phyloP scores from a whole-genome alignment of 1,139 yeast species.

The Taiozyma sp. region DNA sequence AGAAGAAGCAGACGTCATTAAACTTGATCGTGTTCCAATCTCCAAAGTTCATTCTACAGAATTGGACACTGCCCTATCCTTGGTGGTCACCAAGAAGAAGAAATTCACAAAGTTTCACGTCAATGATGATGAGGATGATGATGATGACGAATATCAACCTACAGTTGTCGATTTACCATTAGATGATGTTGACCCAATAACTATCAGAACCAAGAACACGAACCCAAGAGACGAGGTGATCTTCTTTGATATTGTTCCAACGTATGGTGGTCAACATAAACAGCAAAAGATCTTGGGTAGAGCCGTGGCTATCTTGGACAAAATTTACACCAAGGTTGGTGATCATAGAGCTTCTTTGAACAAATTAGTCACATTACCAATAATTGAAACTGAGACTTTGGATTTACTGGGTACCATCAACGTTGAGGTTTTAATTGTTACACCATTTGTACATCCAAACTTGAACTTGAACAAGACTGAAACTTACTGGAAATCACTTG shows the following conservation, averaged over 20 bases:
- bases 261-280: conserved; percentile 53
- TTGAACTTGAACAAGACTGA: conserved; percentile 67
- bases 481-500: conserved; percentile 89
- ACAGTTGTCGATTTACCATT: conserved; percentile 74
- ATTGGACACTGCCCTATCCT: conserved; percentile 81
- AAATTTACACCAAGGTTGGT: conserved; percentile 67
- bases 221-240: conserved; percentile 53
- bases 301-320: conserved; percentile 71
- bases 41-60: conserved; percentile 76
- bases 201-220: conserved; percentile 51
- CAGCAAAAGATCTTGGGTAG: conserved; percentile 59
- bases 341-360: conserved; percentile 62
- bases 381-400: conserved; percentile 63
- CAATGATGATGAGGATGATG: conserved; percentile 9
- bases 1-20: conserved; percentile 53
- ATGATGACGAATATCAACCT: conserved; percentile 51
- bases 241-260: conserved; percentile 88
- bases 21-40: conserved; percentile 66
- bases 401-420: conserved; percentile 73
- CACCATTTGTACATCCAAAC: conserved; percentile 68
- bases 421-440: conserved; percentile 70
- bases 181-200: conserved; percentile 81
- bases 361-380: conserved; percentile 67
- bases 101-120: conserved; percentile 4
- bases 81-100: conserved; percentile 57